Base-by-base conservation (phyloP, 2,329 filamentous ascomycete genomes). In the Xylariaceae sp. region DNA sequence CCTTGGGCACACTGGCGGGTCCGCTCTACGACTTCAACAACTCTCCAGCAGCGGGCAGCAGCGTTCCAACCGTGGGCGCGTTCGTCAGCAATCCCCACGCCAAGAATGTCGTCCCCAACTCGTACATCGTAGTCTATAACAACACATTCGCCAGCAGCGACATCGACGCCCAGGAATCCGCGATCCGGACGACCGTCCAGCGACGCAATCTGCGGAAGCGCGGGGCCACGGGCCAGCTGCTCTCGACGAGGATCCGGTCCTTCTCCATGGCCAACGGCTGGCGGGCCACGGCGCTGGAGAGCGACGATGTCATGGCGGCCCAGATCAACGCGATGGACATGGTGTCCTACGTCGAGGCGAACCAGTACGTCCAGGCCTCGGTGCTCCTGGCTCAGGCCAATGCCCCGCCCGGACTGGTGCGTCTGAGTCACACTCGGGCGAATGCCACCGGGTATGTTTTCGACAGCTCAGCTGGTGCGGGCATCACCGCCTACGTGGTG, bases 101-200 rank as follows among this genome's bases (percentile, higher is more conserved):
- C 49, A 60, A 60, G 8, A 72, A 83, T 62, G 69, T 80, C 53
- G 77, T 86, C 41, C 72, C 80, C 29, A 79, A 82, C 72, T 74
- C 76, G 42, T 88, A 85, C 70, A 86, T 88, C 57, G 83, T 87
- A 49, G 83, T 87, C 53, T 87, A 85, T 75, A 83, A 86, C 68
- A 75, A 74, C 59, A 78, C 76, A 50, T 78, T 77, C 60, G 73
- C 72, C 57, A 72, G 77, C 18, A 76, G 75, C 13, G 72, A 72
- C 30, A 78, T 86, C 62, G 69, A 73, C 30, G 71, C 75, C 42
- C 80, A 83, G 67, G 72, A 82, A 64, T 69, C 73, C 26, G 73
- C 70, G 50, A 75, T 84, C 64, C 75, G 72, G 51, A 65, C 74
- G 35, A 69, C 77, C 37, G 69, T 87, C 50, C 73, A 78, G 67